Base-by-base conservation (phyloP, 2,329 filamentous ascomycete species). In the Trichoderma lentiforme region DNA sequence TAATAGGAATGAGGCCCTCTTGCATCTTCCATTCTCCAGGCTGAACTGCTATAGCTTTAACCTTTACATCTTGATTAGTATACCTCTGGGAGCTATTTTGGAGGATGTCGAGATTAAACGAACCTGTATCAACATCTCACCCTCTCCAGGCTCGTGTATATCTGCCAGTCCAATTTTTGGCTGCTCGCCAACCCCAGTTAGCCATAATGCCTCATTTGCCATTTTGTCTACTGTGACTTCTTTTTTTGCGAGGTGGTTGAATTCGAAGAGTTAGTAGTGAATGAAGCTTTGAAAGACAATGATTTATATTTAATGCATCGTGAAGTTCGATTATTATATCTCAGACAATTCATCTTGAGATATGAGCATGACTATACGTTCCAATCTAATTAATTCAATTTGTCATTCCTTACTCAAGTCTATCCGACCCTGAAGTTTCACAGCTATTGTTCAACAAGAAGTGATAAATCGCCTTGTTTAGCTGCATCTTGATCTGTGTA, bases 1-100 rank as follows among this genome's bases (percentile, higher is more conserved):
- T 24, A 58, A 71, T 56, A 7, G 67, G 71, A 28, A 72, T 56
- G 8, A 71, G 30, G n/a, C 71, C 71, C 24, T 70, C 71, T 58
- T 72, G 66, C 21, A 72, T 71, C 24, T 72, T 72, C 47, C 61
- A 72, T 21, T 72, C 66, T 18, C 57, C 67, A 26, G 71, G 71
- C 15, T 72, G 67, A 28, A 14, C 60, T 30, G 67, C 58, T 8
- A 72, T 47, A 1, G 67, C 71, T 47, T 71, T 60, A 4, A 66
- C 67, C 71, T 72, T 21, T 26, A 0, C 11, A 9, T 57, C 6
- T 5, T 6, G 7, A 30, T 56, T 11, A 70, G 18, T 30, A 21
- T 30, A 6, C 15, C 21, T 21, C 2, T 18, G 28, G n/a, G 18
- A 9, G 3, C 15, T 28, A 24, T 30, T 24, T 24, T 6, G 15